These are phyloP conservation scores for Albatrellus sp. DNA, from an alignment of 1,284 basidiomycete genomes.

Conservation along the genomic window DNA sequence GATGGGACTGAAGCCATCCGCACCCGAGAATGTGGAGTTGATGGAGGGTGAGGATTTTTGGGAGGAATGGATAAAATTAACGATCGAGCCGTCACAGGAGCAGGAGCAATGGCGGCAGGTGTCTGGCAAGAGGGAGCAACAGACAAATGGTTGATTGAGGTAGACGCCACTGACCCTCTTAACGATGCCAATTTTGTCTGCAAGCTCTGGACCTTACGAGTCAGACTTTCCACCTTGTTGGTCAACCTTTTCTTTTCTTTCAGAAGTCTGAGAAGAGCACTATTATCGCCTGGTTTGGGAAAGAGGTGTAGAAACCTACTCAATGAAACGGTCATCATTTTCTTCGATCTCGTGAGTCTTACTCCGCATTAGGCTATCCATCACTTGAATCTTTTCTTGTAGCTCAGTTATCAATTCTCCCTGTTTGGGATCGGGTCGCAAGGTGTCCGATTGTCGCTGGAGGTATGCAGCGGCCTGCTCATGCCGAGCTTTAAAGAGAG, in stretches of 20 bases:
- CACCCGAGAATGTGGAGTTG: slow-evolving; percentile 18
- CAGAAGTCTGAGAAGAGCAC: slow-evolving; percentile 34
- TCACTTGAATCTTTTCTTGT: slow-evolving; percentile 55
- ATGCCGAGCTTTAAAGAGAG: slow-evolving; percentile 48
- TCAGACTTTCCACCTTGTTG: slow-evolving; percentile 54
- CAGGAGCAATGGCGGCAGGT: neutral
- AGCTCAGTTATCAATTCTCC: slow-evolving; percentile 43
- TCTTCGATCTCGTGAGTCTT: slow-evolving; percentile 74
- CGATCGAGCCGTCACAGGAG: neutral
- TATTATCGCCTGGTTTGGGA: slow-evolving; percentile 4
- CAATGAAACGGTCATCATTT: slow-evolving; percentile 66
- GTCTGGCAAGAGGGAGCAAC: neutral
- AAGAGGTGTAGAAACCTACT: slow-evolving; percentile 34
- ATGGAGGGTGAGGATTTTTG: slow-evolving; percentile 7
- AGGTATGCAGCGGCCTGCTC: slow-evolving; percentile 47
- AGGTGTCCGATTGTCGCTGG: slow-evolving; percentile 37
- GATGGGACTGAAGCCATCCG: slow-evolving; percentile 32
- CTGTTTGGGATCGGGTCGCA: slow-evolving; percentile 42
- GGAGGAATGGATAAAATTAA: slow-evolving; percentile 3
- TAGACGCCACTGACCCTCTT: slow-evolving; percentile 23
- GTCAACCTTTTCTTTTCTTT: slow-evolving; percentile 69
- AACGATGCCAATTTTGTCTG: slow-evolving; percentile 50
- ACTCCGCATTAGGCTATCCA: slow-evolving; percentile 53
- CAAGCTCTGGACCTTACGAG: slow-evolving; percentile 55
- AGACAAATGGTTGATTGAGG: slow-evolving; percentile 1